Conservation (phyloP, 2,329 filamentous ascomycete genomes). For the Colletotrichum orbiculare region DNA sequence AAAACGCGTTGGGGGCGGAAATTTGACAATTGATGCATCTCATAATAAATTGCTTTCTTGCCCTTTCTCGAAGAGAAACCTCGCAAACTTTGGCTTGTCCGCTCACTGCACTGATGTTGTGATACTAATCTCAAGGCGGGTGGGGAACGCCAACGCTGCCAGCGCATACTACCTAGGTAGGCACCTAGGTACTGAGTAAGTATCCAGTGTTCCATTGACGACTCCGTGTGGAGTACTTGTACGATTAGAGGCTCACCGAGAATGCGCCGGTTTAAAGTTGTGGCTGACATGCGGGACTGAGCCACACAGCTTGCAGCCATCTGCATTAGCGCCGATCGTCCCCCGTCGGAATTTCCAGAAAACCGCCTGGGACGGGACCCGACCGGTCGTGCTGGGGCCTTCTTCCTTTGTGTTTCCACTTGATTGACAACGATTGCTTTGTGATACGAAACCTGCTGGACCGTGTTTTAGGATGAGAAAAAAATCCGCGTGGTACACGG, state of each 20-base stretch:
- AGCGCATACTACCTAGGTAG: no score
- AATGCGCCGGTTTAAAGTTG: slow-evolving; percentile 36
- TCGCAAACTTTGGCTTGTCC: no score
- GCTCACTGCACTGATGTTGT: no score
- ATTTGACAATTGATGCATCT: neutral
- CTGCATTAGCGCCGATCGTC: slow-evolving; percentile 36
- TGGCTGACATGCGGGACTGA: slow-evolving; percentile 34
- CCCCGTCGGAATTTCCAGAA: slow-evolving; percentile 26
- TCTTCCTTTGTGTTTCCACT: slow-evolving; percentile 18
- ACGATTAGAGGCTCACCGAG: slow-evolving; percentile 9
- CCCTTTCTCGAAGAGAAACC: no score
- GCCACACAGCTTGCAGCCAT: slow-evolving; percentile 24
- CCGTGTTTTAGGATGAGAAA: slow-evolving; percentile 4
- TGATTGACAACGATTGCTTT: slow-evolving; percentile 13
- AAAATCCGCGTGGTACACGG: neutral
- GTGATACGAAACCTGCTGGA: slow-evolving; percentile 20
- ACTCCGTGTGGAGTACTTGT: no score
- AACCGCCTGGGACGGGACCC: slow-evolving; percentile 10
- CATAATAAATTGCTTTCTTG: no score
- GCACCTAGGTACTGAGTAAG: no score
- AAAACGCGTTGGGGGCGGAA: neutral
- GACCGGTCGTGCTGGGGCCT: slow-evolving; percentile 4
- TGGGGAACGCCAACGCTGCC: neutral
- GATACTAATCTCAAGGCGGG: slow-evolving; percentile 1
- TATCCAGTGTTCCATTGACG: no score